Conservation (phyloP, 176 grass and related monocot species). For the Oryza officinalis region DNA sequence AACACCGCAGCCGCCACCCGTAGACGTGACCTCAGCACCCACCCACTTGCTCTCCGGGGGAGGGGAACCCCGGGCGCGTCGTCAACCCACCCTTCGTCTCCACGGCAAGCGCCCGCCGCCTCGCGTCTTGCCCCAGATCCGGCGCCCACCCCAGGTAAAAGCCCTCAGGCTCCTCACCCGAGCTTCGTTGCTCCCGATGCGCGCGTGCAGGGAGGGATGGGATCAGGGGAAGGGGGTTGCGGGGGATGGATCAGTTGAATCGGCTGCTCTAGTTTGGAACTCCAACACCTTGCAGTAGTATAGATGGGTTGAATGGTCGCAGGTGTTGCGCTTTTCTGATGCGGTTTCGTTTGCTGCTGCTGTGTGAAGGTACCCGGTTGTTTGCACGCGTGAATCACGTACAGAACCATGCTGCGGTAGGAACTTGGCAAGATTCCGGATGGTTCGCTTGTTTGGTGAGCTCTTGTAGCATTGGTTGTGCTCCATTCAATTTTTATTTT, state of each 20-base stretch:
- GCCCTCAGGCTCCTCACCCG: neutral
- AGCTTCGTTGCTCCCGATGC: neutral
- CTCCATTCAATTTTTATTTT: neutral
- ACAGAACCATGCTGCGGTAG: neutral
- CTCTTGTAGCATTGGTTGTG: neutral
- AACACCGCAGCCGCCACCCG: neutral
- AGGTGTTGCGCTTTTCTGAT: neutral
- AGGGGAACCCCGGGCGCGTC: neutral
- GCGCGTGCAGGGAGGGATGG: neutral
- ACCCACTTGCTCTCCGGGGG: neutral
- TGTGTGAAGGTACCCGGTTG: conserved; percentile 16
- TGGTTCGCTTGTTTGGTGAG: conserved; percentile 30
- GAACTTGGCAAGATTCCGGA: neutral
- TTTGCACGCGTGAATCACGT: neutral
- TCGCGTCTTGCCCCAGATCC: conserved; percentile 17
- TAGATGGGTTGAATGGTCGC: neutral
- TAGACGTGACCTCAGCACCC: neutral
- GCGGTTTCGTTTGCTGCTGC: neutral
- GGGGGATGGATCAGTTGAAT: neutral
- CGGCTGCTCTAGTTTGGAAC: neutral
- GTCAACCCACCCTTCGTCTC: conserved; percentile 19
- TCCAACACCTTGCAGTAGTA: neutral
- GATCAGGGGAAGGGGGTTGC: neutral
- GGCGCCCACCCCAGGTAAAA: neutral
- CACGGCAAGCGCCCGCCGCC: neutral